Evolutionary conservation across 1,284 basidiomycete genomes (phyloP).

Genomic region (Takashimella koratensis): DNA sequence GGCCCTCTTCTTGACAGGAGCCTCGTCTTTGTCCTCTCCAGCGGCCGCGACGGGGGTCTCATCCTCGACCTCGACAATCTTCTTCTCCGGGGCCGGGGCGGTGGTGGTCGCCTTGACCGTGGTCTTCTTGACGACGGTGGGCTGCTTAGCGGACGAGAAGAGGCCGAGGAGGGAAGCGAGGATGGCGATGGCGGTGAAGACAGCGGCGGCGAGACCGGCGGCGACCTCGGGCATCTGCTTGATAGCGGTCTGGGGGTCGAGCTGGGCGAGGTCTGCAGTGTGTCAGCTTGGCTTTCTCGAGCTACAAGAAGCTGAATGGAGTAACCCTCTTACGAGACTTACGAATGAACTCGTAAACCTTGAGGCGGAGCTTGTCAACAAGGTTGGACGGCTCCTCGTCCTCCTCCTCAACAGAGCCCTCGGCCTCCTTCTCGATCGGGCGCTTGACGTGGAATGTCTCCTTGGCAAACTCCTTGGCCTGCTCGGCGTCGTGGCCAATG

Average conservation of each 20-base stretch:
- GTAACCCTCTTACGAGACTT: constrained; percentile 11
- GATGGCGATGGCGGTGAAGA: constrained; percentile 78
- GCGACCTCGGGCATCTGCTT: constrained; percentile 81
- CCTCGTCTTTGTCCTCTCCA: constrained; percentile 21
- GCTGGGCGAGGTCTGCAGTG: constrained; percentile 30
- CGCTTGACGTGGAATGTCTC: constrained; percentile 82
- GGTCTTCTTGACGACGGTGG: constrained; percentile 39
- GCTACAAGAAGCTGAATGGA: no score
- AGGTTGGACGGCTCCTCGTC: constrained; percentile 34
- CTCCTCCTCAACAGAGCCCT: constrained; percentile 55
- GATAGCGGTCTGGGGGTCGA: constrained; percentile 58
- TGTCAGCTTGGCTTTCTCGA: no score
- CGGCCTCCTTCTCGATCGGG: constrained; percentile 50
- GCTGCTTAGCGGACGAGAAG: constrained; percentile 49
- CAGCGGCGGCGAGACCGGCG: constrained; percentile 64
- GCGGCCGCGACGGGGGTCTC: constrained; percentile 26
- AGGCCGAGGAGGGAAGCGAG: constrained; percentile 73
- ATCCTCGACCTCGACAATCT: constrained; percentile 18
- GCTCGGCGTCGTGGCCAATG: constrained; percentile 77
- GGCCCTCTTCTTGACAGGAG: constrained; percentile 34
- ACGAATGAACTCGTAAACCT: constrained; percentile 47
- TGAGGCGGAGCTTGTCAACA: constrained; percentile 41
- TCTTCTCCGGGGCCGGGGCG: constrained; percentile 18
- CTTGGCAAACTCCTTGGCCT: constrained; percentile 73
- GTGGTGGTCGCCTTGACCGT: constrained; percentile 28